Base-by-base conservation (phyloP, 805 yeast genomes). In the Komagataella pseudopastoris region DNA sequence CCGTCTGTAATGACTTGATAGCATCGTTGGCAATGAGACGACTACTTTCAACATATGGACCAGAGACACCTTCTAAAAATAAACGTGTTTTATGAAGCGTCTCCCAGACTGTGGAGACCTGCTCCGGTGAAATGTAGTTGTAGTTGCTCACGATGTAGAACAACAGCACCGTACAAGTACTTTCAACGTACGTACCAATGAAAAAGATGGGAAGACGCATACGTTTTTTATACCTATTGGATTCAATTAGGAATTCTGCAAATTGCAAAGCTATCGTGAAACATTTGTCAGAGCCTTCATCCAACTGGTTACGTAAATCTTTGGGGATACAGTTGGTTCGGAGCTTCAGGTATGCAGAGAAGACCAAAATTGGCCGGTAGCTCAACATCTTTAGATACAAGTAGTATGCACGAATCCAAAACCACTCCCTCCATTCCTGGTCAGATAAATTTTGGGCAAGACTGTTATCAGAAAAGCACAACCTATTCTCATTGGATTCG, bases 351-450 rank as follows among this genome's bases (percentile, higher is more conserved):
- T 60, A 60, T 1, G 59, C 63, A 50, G 55, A 52, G 47, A 55
- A 60, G 7, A 60, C 55, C 49, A 60, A 49, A 22, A 60, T 58
- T 24, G 63, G 63, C 18, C 63, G 45, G 54, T 51, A 59, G 20
- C 59, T 54, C 36, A 60, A 53, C 51, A 60, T 24, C 45, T 60
- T 59, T 45, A 60, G 46, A 44, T 60, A 60, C 10, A 60, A 51
- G 48, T 60, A 60, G 50, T 60, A 60, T 6, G 57, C 56, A 23
- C 62, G 45, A 14, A 60, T 60, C 64, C 64, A 60, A 45, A 60
- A 60, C 61, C 62, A 60, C 45, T 60, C 64, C 43, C 56, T 47
- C 22, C 46, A 22, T 5, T 44, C 14, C 23, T 52, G 54, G 2
- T 49, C 49, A 49, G 49, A 49, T 6, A 44, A 4, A 14, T 44